phyloP scores from a whole-genome alignment of 2,329 filamentous ascomycete species.

The Emericellopsis atlantica region DNA sequence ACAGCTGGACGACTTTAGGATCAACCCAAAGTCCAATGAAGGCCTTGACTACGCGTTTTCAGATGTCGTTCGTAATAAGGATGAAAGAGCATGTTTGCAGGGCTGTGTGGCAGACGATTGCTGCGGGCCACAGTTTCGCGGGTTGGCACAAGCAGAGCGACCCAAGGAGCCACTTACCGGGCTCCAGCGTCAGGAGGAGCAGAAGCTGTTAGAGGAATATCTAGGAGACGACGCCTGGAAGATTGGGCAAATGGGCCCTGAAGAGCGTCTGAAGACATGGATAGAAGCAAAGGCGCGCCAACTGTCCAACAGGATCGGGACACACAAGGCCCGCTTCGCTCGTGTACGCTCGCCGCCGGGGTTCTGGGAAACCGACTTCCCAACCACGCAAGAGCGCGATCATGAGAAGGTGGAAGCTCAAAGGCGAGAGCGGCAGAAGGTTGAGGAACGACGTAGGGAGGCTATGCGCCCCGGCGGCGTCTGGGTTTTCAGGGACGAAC shows the following conservation, averaged over 20 bases:
- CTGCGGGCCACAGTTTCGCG: slow-evolving; percentile 59
- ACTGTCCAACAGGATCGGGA: slow-evolving; percentile 64
- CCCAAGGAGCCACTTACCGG: slow-evolving; percentile 21
- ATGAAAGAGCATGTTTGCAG: slow-evolving; percentile 55
- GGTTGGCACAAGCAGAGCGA: slow-evolving; percentile 45
- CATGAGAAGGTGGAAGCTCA: slow-evolving; percentile 52
- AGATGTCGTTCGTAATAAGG: slow-evolving; percentile 60
- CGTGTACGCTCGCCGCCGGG: slow-evolving; percentile 66
- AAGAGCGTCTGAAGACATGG: slow-evolving; percentile 55
- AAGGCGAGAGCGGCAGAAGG: slow-evolving; percentile 47
- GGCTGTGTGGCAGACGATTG: slow-evolving; percentile 67
- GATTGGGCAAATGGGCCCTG: slow-evolving; percentile 40
- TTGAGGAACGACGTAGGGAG: slow-evolving; percentile 67
- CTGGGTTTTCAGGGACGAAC: slow-evolving; percentile 79
- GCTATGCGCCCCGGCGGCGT: slow-evolving; percentile 64
- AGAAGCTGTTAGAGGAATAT: slow-evolving; percentile 39
- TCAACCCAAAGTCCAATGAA: slow-evolving; percentile 62
- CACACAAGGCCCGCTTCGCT: slow-evolving; percentile 63
- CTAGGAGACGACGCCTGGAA: slow-evolving; percentile 47
- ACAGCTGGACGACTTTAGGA: slow-evolving; percentile 61
- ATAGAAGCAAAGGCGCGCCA: slow-evolving; percentile 63
- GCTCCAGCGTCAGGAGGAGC: slow-evolving; percentile 25
- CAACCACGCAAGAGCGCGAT: slow-evolving; percentile 68
- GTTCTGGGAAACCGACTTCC: slow-evolving; percentile 87
- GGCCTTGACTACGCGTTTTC: slow-evolving; percentile 61